Percentiles rank a stretch among this genome's conserved stretches.
phyloP scores from a whole-genome alignment of 2,329 filamentous ascomycete species.

The Chaetomiaceae sp. region DNA sequence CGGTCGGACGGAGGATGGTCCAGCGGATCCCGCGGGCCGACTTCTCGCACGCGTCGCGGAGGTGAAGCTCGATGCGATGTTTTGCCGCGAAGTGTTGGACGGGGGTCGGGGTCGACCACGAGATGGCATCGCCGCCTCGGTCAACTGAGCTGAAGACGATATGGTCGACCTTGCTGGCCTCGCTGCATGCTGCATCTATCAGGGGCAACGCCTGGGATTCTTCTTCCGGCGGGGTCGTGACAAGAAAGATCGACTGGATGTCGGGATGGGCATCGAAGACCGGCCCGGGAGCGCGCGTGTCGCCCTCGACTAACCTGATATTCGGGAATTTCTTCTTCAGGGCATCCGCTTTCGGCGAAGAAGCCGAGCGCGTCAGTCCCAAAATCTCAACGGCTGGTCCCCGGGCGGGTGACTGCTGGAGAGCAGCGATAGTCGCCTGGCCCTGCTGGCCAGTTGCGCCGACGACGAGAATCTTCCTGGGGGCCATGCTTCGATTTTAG shows the following conservation, averaged over 20 bases:
- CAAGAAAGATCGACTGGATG: constrained; percentile 33
- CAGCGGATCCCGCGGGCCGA: constrained; percentile 34
- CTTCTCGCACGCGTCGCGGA: constrained; percentile 37
- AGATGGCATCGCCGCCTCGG: constrained; percentile 30
- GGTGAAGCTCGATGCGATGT: constrained; percentile 55
- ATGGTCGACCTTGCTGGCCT: constrained; percentile 31
- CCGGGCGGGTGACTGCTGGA: too few relatives aligned
- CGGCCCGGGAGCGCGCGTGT: constrained; percentile 30
- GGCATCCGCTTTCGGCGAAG: too few relatives aligned
- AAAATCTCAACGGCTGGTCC: too few relatives aligned
- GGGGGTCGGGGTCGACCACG: constrained; percentile 29
- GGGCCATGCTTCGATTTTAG: too few relatives aligned
- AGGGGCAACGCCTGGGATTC: constrained; percentile 34
- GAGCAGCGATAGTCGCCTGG: constrained; percentile 26
- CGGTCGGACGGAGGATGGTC: constrained; percentile 38
- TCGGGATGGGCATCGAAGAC: constrained; percentile 33
- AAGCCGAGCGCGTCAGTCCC: too few relatives aligned
- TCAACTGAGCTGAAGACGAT: constrained; percentile 33
- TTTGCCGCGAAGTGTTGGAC: constrained; percentile 40
- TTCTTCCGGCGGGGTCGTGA: constrained; percentile 29
- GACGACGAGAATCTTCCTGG: constrained; percentile 32
- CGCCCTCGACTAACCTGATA: too few relatives aligned
- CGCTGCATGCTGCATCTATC: constrained; percentile 34
- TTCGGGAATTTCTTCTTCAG: too few relatives aligned
- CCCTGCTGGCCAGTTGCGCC: constrained; percentile 38